Percentiles rank a stretch among this genome's conserved stretches.
These are phyloP conservation scores for Syncephalastrum monosporum DNA, from an alignment of 371 early-diverging fungal genomes.

Conservation along the genomic window DNA sequence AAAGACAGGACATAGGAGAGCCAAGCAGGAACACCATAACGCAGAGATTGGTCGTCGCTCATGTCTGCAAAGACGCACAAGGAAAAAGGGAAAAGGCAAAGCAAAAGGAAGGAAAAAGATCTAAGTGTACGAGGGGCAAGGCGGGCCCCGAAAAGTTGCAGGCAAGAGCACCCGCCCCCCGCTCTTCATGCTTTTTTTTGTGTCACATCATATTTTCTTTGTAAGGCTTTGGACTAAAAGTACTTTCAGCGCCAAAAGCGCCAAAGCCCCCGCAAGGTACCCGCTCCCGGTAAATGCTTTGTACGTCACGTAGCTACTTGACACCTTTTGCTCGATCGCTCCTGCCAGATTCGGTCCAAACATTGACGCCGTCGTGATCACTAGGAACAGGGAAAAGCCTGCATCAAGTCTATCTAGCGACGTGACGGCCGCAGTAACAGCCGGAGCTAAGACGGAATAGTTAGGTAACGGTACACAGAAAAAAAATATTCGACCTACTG, in stretches of 20 bases:
- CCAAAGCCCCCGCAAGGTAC: constrained; percentile 6
- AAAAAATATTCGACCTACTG: too few species aligned
- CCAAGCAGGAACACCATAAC: constrained; percentile 20
- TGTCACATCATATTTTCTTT: too few species aligned
- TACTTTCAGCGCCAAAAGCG: constrained; percentile 1
- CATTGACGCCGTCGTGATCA: constrained; percentile 13
- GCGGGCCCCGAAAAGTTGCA: not conserved
- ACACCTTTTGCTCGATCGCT: constrained; percentile 12
- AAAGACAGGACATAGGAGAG: constrained; percentile 22
- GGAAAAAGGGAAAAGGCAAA: constrained; percentile 6
- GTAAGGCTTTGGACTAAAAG: too few species aligned
- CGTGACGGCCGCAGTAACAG: constrained; percentile 16
- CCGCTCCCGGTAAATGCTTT: constrained; percentile 17
- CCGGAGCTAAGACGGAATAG: constrained; percentile 7
- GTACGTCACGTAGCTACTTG: constrained; percentile 16
- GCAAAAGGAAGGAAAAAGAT: constrained; percentile 1
- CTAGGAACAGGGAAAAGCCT: constrained; percentile 19
- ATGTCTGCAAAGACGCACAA: constrained; percentile 9
- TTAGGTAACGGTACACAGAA: too few species aligned
- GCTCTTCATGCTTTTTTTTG: too few species aligned
- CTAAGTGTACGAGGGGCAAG: not conserved
- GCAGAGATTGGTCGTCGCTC: constrained; percentile 13
- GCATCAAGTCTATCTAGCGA: constrained; percentile 19
- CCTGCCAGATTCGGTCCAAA: constrained; percentile 26
- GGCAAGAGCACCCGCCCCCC: too few species aligned